Evolutionary conservation across 1,139 yeast species (phyloP), one percentile per base, ranked within the genome.

Genomic region (Yamadazyma blattariae): DNA sequence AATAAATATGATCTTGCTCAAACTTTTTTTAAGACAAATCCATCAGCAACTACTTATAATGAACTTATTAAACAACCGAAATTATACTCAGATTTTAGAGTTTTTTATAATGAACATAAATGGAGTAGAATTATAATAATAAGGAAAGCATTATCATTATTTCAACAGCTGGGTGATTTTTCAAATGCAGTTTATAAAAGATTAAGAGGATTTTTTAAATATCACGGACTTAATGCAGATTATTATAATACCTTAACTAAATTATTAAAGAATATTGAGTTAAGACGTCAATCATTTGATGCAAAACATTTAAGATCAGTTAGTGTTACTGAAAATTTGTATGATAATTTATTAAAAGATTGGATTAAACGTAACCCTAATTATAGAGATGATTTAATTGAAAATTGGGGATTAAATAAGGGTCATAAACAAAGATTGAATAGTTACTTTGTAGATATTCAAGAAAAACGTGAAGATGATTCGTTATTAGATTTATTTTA

Each of bases 21-120:
- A 19, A 49, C 47, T 33, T 68, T 47, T 36, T 29, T 23, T 7
- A 22, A 21, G 7, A n/a, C 18, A 5, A n/a, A 20, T 18, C 24
- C 16, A 18, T 3, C 11, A 5, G n/a, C 13, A 4, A 10, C 24
- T n/a, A 12, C 4, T 12, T 7, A 23, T n/a, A 21, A 21, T 21
- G 34, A 31, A 9, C n/a, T n/a, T n/a, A n/a, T n/a, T n/a, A n/a
- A n/a, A n/a, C n/a, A n/a, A n/a, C 39, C 41, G 12, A 29, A 44
- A 15, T 71, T 69, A 41, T 67, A 65, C 44, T 68, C 66, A 39
- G 63, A 64, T 3, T 69, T 52, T 45, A 48, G 67, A 38, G 53
- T 40, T 27, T 66, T 56, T 37, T 37, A 57, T 7, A 45, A 52
- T 3, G 57, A 54, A 8, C 47, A 68, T 24, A 48, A 51, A 31